phyloP scores from a whole-genome alignment of 176 grass and related monocot species.

The Zea luxurians region DNA sequence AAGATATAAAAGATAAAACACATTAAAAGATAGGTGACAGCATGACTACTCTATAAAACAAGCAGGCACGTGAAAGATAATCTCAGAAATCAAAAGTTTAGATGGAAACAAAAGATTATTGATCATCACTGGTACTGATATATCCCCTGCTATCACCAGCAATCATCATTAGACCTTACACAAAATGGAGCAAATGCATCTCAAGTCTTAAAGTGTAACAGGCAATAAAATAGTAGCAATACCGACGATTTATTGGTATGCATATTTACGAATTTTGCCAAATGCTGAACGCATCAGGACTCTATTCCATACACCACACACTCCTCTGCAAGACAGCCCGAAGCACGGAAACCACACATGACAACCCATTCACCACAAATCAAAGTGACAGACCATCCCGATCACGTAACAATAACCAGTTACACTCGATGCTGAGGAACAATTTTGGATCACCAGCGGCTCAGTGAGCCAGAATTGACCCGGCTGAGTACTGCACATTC shows the following conservation, averaged over 20 bases:
- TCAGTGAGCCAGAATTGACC: background rate
- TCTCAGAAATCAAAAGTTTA: background rate
- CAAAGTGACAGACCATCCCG: no score
- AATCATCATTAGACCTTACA: background rate
- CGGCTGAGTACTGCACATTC: background rate
- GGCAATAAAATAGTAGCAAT: background rate
- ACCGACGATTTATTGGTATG: background rate
- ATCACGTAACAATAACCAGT: background rate
- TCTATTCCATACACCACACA: background rate
- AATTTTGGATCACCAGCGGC: background rate
- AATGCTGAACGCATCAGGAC: background rate
- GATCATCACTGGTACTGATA: background rate
- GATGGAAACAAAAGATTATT: background rate
- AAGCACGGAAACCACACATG: background rate
- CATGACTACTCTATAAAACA: background rate
- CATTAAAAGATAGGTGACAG: no score
- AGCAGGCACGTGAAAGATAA: background rate
- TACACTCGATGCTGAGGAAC: background rate
- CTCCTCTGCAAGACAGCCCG: background rate
- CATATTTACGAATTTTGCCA: background rate
- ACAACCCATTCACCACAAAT: no score
- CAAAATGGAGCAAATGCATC: background rate
- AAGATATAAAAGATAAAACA: background rate
- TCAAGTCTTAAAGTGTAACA: background rate
- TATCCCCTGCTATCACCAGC: background rate